Conservation (phyloP, 306 rosid genomes). For the Pterocarpus macrocarpus region DNA sequence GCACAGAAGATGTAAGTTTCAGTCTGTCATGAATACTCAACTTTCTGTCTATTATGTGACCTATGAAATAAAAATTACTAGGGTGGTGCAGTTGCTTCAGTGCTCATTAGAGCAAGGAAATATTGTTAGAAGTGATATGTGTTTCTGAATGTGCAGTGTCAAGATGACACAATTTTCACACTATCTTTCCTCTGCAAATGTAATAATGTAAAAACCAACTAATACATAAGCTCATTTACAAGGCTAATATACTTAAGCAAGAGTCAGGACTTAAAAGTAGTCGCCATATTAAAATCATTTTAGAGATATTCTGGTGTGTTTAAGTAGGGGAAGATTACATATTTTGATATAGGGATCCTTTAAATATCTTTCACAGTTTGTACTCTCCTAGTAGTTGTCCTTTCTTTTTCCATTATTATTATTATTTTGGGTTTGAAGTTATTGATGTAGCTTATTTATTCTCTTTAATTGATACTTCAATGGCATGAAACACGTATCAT, state of each 20-base stretch:
- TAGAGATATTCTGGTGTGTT: not conserved
- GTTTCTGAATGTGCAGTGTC: not conserved
- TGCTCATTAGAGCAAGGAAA: not conserved
- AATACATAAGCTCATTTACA: not conserved
- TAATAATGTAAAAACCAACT: not conserved
- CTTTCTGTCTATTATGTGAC: constrained; percentile 12
- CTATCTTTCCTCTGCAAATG: not conserved
- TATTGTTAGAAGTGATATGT: not conserved
- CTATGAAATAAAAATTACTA: not conserved
- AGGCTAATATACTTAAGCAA: not conserved
- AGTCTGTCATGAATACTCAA: not conserved
- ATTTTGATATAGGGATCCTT: not conserved
- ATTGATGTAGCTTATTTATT: constrained; percentile 3
- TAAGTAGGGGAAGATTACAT: not conserved
- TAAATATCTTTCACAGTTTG: not conserved
- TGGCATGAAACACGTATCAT: not conserved
- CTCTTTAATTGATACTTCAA: not conserved
- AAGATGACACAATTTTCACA: not conserved
- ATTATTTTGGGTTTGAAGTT: not conserved
- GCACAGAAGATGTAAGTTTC: constrained; percentile 42
- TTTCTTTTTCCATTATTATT: not conserved
- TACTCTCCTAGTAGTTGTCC: not conserved
- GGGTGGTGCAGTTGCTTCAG: not conserved
- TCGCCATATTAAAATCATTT: not conserved
- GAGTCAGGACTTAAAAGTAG: not conserved